Conservation (phyloP, 148 eudicot species). For the Rhododendron ovatum region DNA sequence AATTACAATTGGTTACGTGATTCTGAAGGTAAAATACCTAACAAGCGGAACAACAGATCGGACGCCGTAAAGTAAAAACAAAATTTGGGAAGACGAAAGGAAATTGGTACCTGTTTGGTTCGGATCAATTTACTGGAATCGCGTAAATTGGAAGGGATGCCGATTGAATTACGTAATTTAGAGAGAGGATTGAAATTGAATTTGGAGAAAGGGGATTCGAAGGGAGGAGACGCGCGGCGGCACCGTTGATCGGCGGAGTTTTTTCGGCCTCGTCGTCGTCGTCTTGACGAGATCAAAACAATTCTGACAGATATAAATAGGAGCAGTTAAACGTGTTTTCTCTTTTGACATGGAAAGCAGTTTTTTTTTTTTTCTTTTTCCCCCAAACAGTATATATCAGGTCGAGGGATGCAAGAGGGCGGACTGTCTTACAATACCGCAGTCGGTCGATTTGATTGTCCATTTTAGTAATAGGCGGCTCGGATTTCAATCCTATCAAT, state of each 20-base stretch:
- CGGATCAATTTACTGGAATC: not conserved
- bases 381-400: no score
- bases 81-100: not conserved
- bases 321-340: not conserved
- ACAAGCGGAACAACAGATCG: not conserved
- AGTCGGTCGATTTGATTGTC: no score
- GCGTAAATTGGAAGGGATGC: not conserved
- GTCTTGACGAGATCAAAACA: not conserved
- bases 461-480: no score
- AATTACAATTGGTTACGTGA: not conserved
- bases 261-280: conserved; percentile 7
- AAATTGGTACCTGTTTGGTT: not conserved
- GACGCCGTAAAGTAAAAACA: not conserved
- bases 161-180: not conserved
- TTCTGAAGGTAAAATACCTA: not conserved
- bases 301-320: not conserved
- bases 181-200: not conserved
- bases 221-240: not conserved
- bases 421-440: no score
- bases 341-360: no score
- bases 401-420: no score
- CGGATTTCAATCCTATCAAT: no score
- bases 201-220: not conserved
- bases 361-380: no score
- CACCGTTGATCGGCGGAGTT: conserved; percentile 11